These are phyloP conservation scores for Dacryopinax spathularia DNA, from an alignment of 768 basidiomycete species.

Conservation along the genomic window DNA sequence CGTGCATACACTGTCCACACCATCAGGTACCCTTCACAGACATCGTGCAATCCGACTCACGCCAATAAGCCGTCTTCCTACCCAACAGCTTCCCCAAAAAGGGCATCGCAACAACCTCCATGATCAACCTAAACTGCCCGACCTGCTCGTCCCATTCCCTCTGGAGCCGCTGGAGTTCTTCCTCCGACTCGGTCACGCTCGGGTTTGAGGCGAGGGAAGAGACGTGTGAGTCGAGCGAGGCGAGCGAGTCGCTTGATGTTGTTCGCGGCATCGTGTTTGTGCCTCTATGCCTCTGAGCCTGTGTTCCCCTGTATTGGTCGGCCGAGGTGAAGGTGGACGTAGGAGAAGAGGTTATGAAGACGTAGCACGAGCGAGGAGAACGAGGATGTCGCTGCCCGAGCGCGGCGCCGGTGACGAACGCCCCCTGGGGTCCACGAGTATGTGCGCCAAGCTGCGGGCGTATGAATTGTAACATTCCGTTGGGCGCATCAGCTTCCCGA, in stretches of 20 bases:
- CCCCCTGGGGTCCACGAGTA: too few relatives aligned
- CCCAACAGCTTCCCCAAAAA: conserved; percentile 82
- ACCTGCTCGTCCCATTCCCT: conserved; percentile 90
- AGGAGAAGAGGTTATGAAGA: too few relatives aligned
- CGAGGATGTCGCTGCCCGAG: too few relatives aligned
- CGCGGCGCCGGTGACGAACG: too few relatives aligned
- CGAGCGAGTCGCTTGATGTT: background rate
- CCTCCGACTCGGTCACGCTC: conserved; percentile 33
- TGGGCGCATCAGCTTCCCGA: too few relatives aligned
- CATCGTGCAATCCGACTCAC: conserved; percentile 33
- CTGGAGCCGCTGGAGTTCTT: conserved; percentile 59
- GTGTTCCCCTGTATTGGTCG: too few relatives aligned
- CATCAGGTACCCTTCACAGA: background rate
- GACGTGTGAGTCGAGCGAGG: background rate
- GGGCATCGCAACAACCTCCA: conserved; percentile 68
- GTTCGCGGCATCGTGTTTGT: background rate
- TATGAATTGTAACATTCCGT: too few relatives aligned
- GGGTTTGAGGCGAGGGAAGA: background rate
- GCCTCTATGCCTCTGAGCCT: too few relatives aligned
- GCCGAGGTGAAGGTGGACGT: too few relatives aligned
- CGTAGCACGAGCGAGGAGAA: too few relatives aligned
- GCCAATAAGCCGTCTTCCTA: conserved; percentile 71
- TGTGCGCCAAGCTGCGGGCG: too few relatives aligned
- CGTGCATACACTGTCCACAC: background rate
- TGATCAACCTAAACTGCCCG: conserved; percentile 65